Evolutionary conservation across 2,329 filamentous ascomycete genomes (phyloP).

Genomic region (Triangularia verruculosa): DNA sequence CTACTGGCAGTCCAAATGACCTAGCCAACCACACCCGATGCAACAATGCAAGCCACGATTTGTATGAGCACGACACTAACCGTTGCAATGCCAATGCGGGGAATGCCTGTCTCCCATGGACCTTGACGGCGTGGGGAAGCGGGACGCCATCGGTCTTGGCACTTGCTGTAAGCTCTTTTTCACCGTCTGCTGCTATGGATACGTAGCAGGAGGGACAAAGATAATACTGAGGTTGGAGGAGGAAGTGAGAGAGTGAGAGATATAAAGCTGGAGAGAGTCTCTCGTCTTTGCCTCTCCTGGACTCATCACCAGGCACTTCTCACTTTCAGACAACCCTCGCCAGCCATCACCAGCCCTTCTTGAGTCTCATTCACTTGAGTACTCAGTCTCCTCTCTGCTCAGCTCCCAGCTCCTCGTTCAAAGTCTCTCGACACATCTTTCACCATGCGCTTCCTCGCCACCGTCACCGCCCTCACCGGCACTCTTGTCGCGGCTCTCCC

Average conservation of each 20-base stretch:
- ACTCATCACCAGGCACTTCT: background rate
- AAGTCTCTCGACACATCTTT: background rate
- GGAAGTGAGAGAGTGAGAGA: background rate
- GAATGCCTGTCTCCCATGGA: constrained; percentile 10
- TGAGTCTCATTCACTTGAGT: background rate
- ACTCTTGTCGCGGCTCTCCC: constrained; percentile 3
- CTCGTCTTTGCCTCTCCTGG: background rate
- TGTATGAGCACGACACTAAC: background rate
- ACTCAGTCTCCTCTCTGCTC: background rate
- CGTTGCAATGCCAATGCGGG: constrained; percentile 8
- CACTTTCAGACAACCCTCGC: background rate
- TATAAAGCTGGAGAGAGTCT: background rate
- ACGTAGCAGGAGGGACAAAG: background rate
- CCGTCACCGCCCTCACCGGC: constrained; percentile 5
- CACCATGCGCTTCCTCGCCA: constrained; percentile 5
- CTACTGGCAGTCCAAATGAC: background rate
- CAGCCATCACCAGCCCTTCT: background rate
- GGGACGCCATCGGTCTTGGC: background rate
- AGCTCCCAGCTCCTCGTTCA: background rate
- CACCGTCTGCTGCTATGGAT: background rate
- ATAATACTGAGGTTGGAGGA: background rate
- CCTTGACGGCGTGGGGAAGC: background rate
- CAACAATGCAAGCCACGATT: background rate
- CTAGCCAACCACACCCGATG: background rate
- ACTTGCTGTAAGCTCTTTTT: background rate